phyloP scores from a whole-genome alignment of 1,284 basidiomycete species.

The Phenoliferia sp. region DNA sequence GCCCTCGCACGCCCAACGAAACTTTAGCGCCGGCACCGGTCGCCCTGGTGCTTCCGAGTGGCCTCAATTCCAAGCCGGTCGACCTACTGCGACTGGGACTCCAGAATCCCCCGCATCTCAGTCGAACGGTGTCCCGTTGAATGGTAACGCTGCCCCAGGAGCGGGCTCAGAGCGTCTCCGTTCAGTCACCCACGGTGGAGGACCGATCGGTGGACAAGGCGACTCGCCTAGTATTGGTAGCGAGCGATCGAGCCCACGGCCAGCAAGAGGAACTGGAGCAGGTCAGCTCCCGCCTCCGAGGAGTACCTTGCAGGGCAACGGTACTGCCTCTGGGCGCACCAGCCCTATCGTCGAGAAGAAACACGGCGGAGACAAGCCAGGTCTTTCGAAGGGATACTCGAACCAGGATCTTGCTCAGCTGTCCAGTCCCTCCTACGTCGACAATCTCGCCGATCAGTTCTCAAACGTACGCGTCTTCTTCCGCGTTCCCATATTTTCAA shows the following conservation, averaged over 20 bases:
- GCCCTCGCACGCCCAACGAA: conserved; percentile 59
- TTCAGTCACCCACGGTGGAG: conserved; percentile 11
- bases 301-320: conserved; percentile 8
- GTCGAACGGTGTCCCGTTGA: not conserved
- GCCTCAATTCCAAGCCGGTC: conserved; percentile 64
- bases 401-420: not conserved
- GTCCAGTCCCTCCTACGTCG: conserved; percentile 6
- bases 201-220: not conserved
- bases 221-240: not conserved
- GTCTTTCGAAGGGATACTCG: conserved; percentile 5
- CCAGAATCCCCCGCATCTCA: conserved; percentile 9
- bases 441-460: conserved; percentile 31
- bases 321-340: conserved; percentile 7
- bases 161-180: conserved; percentile 15
- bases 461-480: conserved; percentile 28
- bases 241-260: not conserved
- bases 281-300: conserved; percentile 5
- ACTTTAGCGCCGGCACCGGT: conserved; percentile 44
- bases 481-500: too few relatives aligned
- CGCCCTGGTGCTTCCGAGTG: conserved; percentile 55
- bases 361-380: conserved; percentile 4
- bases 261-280: not conserved
- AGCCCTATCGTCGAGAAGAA: conserved; percentile 16
- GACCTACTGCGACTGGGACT: conserved; percentile 2
- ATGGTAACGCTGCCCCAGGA: not conserved